Base-by-base conservation (phyloP, 2,329 filamentous ascomycete genomes). In the Sarocladium kiliense region DNA sequence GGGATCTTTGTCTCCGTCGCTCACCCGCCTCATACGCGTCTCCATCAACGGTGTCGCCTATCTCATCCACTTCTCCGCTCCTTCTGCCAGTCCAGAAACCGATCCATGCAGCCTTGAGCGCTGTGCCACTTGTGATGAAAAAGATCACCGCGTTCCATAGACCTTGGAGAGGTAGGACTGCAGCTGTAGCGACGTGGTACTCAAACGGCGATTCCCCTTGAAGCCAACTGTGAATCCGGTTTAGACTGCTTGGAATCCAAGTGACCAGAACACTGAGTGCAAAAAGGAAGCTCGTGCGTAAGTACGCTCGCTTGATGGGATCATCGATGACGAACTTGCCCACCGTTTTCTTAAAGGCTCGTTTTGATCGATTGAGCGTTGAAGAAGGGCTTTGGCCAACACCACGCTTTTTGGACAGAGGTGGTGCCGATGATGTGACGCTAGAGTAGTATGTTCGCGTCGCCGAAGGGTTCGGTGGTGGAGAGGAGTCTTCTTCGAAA, bases 131-230 rank as follows among this genome's bases (percentile, higher is more conserved):
- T 1, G 87, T 88, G 4, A 80, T 79, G 57, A 88, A 81, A 70
- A 91, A 93, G 55, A 94, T 89, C 54, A 89, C 72, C 27, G 84
- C 81, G 65, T 93, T 93, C 88, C 89, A 92, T 30, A 91, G 80
- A 1, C 89, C 89, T 67, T 93, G 89, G 1, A 91, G 74, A 0
- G 89, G 88, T 3, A 93, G 75, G 0, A 92, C 88, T 1, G 89
- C 76, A 2, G 86, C 85, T 6, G 86, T 85, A 1, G 82, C 80
- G 53, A 90, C 78, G 65, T 88, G 87, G 53, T 91, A 80, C 11
- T 77, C 79, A 65, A 84, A 92, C 56, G 77, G 79, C 27, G 77
- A 75, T 9, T 71, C 62, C 12, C 75, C 65, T 53, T 80, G 70
- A 7, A 84, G 70, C 59, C 91, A 78, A 59, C 83, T 80, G 69